Evolutionary conservation across 129 eudicot genomes (phyloP), one percentile per base, ranked within the genome.

Genomic region (Ambrosia trifida): DNA sequence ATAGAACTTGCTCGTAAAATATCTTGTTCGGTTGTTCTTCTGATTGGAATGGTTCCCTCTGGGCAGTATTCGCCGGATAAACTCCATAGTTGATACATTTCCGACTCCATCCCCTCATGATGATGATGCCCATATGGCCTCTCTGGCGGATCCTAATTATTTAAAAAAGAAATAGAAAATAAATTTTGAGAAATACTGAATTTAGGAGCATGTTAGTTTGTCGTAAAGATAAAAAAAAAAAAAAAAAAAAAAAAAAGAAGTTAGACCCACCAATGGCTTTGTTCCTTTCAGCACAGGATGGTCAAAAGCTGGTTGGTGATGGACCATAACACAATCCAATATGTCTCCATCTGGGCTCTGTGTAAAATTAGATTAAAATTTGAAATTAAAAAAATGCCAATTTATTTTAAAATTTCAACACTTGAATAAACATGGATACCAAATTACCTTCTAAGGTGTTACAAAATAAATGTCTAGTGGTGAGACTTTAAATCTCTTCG

Each of bases 331-430:
- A 64, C 99, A 95, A 24, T 95, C 97, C 85, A 95, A 83, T 20
- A 90, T 40, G 80, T 95, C 99, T 49, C 97, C 99, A 76, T 95
- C 97, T 40, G 92, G 86, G 69, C 99, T 95, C 99, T 95, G 84
- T 53, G 56, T 6, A 60, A 50, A 41, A 71, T 45, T 64, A 16
- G 17, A 6, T 16, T 5, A 16, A 7, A 8, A 17, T 10, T 9
- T 30, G 11, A 18, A 7, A 58, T 73, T 17, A 9, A 38, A 70
- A 24, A 40, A 40, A 70, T 56, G 33, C 4, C 13, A 24, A 3
- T 10, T 56, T 33, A 56, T 10, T 56, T 5, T 56, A 12, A 19
- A 16, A 24, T 57, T 19, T 28, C 1, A 7, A 57, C 1, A 24
- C 0, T 57, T 57, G 28, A 19, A 24, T 12, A 28, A 54, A 54